Evolutionary conservation across 2,329 filamentous ascomycete genomes (phyloP), one percentile per base, ranked within the genome.

Genomic region (Penicillium digitatum): DNA sequence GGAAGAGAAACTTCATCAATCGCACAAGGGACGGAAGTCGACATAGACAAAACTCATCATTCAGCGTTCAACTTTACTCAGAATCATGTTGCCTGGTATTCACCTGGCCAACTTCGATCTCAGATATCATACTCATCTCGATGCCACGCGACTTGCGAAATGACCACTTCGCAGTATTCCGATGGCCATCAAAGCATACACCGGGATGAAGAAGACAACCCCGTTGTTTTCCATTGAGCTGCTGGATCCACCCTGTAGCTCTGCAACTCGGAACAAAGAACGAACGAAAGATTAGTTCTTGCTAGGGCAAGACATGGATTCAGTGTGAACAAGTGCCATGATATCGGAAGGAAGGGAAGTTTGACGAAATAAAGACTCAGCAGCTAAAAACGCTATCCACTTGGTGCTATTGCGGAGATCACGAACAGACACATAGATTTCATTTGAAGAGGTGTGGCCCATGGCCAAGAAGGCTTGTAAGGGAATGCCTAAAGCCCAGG

Each of bases 191-290:
- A 6, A 47, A 47, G 20, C 44, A 47, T 12, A 18, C 9, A 1
- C 44, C 31, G 1, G 44, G 31, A 26, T 47, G 31, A 24, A 47
- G 20, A 14, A 81, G 18, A 75, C 71, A 2, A 66, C 54, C 64
- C 82, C 73, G 37, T 81, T 67, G 61, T 79, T 76, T 68, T 79
- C 80, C 37, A 81, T 60, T 22, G 69, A 56, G 56, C 73, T 75
- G 12, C 68, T 59, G 70, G 78, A 81, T 9, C 79, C 79, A n/a
- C 72, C 72, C 20, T 73, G 69, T 32, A 81, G 70, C 65, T 81
- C 78, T 0, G 75, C 75, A 37, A 81, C 76, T 59, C 79, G 77
- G 64, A 78, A 81, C 42, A 76, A 67, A 45, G 76, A 80, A 57
- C 79, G 75, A 31, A 73, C 66, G 47, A 78, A 73, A 55, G n/a